These are phyloP conservation scores for Cutaneotrichosporon cyanovorans DNA, from an alignment of 1,284 basidiomycete genomes.

Conservation along the genomic window DNA sequence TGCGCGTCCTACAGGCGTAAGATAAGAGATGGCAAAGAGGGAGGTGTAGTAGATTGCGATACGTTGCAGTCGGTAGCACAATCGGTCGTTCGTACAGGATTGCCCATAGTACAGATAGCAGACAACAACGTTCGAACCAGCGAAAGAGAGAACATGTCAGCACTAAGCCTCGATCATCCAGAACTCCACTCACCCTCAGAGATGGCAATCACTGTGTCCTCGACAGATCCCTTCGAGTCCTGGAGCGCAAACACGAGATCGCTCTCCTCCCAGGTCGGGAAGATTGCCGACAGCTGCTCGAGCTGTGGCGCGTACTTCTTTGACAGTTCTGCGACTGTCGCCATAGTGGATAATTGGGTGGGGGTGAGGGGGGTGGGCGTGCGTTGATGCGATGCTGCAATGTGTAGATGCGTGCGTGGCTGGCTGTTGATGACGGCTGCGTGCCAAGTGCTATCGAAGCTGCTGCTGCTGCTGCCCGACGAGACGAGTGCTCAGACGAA, in stretches of 20 bases:
- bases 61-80: no score
- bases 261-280: conserved; percentile 45
- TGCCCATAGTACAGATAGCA: no score
- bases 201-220: conserved; percentile 44
- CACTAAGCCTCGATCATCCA: no score
- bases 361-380: not conserved
- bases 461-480: no score
- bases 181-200: conserved; percentile 45
- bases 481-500: no score
- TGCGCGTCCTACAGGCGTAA: conserved; percentile 36
- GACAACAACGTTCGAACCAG: no score
- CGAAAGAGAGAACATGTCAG: conserved; percentile 1
- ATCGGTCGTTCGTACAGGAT: no score
- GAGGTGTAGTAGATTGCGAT: no score
- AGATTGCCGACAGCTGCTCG: conserved; percentile 38
- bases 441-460: no score
- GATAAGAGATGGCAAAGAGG: not conserved
- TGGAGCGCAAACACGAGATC: conserved; percentile 42
- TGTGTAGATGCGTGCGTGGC: not conserved
- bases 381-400: not conserved
- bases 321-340: conserved; percentile 35
- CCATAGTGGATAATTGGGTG: conserved; percentile 20
- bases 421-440: no score
- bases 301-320: conserved; percentile 41
- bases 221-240: conserved; percentile 44